phyloP scores from a whole-genome alignment of 495 filamentous ascomycete genomes.

The Cercophora scortea region DNA sequence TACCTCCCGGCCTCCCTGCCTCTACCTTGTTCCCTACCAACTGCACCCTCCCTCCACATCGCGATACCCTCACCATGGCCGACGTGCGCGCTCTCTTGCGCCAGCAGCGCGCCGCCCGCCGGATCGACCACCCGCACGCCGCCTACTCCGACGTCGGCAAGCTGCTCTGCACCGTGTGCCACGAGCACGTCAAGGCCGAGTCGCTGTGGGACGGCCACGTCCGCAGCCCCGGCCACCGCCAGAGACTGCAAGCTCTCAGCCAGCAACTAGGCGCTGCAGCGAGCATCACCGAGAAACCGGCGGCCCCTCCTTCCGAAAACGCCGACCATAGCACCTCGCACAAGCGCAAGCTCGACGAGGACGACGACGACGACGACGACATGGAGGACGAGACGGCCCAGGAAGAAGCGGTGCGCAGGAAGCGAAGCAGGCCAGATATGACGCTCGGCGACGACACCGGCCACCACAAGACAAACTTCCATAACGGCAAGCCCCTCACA shows the following conservation, averaged over 20 bases:
- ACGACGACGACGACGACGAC: conserved; percentile 34
- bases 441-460: neutral
- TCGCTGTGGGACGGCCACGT: conserved; percentile 53
- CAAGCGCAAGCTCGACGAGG: conserved; percentile 36
- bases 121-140: conserved; percentile 59
- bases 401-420: conserved; percentile 32
- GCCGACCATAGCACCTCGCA: neutral
- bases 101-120: conserved; percentile 69
- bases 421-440: conserved; percentile 32
- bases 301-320: neutral
- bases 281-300: neutral
- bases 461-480: conserved; percentile 9
- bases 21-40: neutral
- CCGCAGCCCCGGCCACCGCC: conserved; percentile 38
- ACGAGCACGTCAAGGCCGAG: conserved; percentile 52
- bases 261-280: conserved; percentile 4
- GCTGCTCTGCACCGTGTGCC: conserved; percentile 53
- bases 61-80: conserved; percentile 47
- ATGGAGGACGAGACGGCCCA: conserved; percentile 21
- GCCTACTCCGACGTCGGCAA: conserved; percentile 53
- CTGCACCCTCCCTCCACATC: neutral
- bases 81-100: conserved; percentile 78
- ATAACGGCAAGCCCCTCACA: conserved; percentile 14
- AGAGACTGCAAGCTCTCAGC: conserved; percentile 23
- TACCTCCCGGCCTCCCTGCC: neutral